Evolutionary conservation across 2,329 filamentous ascomycete species (phyloP).

Genomic region (Sporothrix mexicana): DNA sequence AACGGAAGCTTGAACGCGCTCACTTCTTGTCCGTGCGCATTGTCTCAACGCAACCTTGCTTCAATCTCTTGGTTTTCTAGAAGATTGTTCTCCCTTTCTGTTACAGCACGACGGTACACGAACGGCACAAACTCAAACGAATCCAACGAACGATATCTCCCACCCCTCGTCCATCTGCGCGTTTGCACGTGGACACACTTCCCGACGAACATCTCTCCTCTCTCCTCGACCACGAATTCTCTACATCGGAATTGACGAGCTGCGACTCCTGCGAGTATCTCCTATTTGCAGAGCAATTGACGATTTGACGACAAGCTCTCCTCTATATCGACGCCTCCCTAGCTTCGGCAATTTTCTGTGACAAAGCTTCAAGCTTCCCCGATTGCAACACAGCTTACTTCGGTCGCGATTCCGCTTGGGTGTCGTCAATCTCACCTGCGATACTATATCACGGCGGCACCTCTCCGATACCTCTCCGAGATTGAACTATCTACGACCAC

Average conservation of each 20-base stretch:
- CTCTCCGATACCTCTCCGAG: neutral
- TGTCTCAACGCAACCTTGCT: no score
- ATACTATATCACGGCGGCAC: neutral
- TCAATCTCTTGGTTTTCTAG: no score
- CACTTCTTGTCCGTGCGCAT: no score
- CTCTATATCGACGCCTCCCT: neutral
- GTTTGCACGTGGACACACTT: constrained; percentile 3
- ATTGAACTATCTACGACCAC: constrained; percentile 2
- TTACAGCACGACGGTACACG: no score
- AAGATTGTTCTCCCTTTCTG: no score
- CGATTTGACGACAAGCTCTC: constrained; percentile 1
- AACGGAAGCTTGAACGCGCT: no score
- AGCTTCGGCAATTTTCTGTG: neutral
- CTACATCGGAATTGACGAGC: neutral
- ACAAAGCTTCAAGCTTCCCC: neutral
- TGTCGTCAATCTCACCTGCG: neutral
- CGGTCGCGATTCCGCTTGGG: constrained; percentile 13
- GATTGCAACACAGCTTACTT: neutral
- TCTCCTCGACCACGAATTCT: no score
- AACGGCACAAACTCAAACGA: no score
- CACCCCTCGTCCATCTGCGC: neutral
- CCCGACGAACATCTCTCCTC: no score
- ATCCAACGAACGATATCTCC: no score
- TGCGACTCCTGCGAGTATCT: neutral
- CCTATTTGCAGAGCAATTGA: neutral